Evolutionary conservation across 192 early-diverging fungal genomes (phyloP).

Genomic region (Coemansia sp.): DNA sequence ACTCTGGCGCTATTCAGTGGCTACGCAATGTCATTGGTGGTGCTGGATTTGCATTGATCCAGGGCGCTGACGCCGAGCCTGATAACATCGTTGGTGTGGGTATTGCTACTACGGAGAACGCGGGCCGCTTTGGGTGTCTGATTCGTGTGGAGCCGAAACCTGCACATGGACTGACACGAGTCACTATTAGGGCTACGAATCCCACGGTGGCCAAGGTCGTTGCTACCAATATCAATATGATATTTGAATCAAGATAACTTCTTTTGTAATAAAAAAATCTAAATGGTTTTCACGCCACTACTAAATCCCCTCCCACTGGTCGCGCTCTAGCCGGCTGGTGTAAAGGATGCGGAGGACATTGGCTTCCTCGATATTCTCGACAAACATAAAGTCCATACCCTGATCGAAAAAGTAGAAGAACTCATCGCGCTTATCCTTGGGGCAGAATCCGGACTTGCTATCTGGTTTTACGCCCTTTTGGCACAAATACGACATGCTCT

Average conservation of each 20-base stretch:
- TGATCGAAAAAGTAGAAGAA: constrained; percentile 39
- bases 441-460: constrained; percentile 15
- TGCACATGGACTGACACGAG: constrained; percentile 81
- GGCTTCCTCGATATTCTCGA: constrained; percentile 49
- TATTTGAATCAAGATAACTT: constrained; percentile 28
- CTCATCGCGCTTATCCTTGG: constrained; percentile 22
- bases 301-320: too few relatives aligned
- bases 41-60: constrained; percentile 71
- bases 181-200: constrained; percentile 89
- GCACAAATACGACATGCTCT: constrained; percentile 41
- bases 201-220: constrained; percentile 63
- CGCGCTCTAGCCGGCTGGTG: constrained; percentile 1
- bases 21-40: constrained; percentile 62
- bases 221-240: constrained; percentile 36
- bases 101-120: constrained; percentile 70
- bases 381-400: constrained; percentile 51
- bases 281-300: too few relatives aligned
- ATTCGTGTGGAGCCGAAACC: constrained; percentile 84
- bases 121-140: constrained; percentile 89
- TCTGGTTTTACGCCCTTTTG: neutral
- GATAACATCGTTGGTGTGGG: constrained; percentile 88
- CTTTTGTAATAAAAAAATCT: neutral
- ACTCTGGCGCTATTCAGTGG: constrained; percentile 52
- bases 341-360: constrained; percentile 16
- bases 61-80: constrained; percentile 84